Evolutionary conservation across 495 filamentous ascomycete genomes (phyloP).

Genomic region (Collariella sp.): DNA sequence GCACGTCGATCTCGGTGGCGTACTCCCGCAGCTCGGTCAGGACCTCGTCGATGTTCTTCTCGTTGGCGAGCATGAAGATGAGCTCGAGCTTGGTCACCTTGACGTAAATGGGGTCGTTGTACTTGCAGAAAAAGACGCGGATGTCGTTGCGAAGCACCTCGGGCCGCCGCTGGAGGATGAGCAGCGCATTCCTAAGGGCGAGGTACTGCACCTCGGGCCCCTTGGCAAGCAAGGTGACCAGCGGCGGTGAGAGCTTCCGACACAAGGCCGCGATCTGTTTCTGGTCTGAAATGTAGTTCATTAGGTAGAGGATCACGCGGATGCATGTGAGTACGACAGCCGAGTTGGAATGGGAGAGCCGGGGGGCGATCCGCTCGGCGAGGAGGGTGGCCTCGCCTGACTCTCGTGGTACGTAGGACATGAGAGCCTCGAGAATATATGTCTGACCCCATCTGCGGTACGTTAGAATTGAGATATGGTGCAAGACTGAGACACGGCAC

Average conservation of each 20-base stretch:
- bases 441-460: constrained; percentile 85
- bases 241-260: constrained; percentile 86
- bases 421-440: constrained; percentile 95
- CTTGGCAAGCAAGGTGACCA: constrained; percentile 92
- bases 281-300: constrained; percentile 96
- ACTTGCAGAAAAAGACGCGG: constrained; percentile 99
- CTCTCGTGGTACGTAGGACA: constrained; percentile 96
- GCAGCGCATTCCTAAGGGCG: constrained; percentile 83
- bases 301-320: constrained; percentile 90
- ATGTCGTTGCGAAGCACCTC: constrained; percentile 96
- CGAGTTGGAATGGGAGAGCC: constrained; percentile 92
- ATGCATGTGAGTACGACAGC: constrained; percentile 94
- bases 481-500: constrained; percentile 22
- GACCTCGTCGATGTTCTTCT: constrained; percentile 93
- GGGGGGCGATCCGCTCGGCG: constrained; percentile 87
- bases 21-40: constrained; percentile 94
- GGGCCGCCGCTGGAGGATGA: constrained; percentile 87
- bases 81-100: constrained; percentile 98
- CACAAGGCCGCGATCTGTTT: constrained; percentile 85
- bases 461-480: constrained; percentile 18
- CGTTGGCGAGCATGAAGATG: constrained; percentile 97
- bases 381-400: constrained; percentile 76
- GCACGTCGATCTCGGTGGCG: constrained; percentile 96
- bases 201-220: constrained; percentile 97
- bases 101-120: constrained; percentile 99